Conservation (phyloP, 78 protist genomes). For the Diacronema lutheri region DNA sequence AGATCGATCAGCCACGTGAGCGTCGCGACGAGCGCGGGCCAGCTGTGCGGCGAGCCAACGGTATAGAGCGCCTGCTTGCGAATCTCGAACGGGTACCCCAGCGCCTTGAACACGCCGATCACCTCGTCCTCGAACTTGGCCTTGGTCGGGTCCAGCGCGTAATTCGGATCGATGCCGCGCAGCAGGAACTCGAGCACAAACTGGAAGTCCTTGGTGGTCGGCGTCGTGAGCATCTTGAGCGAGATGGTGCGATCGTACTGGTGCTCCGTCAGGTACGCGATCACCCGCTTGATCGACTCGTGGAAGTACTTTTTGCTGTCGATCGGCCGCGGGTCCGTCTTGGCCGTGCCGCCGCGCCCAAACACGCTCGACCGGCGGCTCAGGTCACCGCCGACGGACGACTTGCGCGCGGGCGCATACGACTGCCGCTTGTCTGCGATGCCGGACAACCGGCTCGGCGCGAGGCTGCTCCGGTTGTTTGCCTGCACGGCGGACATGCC, state of each 20-base stretch:
- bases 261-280: constrained; percentile 15
- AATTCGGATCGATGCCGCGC: background rate
- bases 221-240: background rate
- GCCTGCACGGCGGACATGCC: no score
- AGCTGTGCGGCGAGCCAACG: constrained; percentile 1
- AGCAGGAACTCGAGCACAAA: background rate
- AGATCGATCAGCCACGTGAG: constrained; percentile 4
- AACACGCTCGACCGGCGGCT: no score
- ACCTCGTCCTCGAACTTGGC: constrained; percentile 7
- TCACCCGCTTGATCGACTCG: background rate
- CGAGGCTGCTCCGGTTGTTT: no score
- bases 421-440: no score
- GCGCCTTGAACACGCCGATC: background rate
- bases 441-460: no score
- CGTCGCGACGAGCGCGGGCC: constrained; percentile 27
- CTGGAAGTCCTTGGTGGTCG: constrained; percentile 8
- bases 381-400: no score
- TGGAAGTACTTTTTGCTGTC: background rate
- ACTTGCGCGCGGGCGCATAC: no score
- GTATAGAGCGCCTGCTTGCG: background rate
- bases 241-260: constrained; percentile 6
- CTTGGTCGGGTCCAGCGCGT: background rate
- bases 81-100: background rate
- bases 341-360: background rate
- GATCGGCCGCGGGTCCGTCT: constrained; percentile 19